Conservation (phyloP, 352 stramenopile genomes). For the Saprolegnia parasitica region DNA sequence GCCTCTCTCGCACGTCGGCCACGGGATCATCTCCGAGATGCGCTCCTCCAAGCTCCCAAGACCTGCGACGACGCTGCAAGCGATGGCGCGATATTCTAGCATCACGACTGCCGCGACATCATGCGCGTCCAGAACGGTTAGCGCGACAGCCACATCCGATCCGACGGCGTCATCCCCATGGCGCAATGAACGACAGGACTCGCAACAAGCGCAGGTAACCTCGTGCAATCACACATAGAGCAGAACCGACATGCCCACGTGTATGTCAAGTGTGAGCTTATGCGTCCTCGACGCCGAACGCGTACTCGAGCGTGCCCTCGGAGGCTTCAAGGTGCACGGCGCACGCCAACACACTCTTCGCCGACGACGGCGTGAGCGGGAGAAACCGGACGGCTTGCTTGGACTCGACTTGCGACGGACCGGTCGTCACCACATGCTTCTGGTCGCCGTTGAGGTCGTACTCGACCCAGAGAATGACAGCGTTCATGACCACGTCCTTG, state of each 20-base stretch:
- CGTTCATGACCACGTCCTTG: conserved; percentile 38
- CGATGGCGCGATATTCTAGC: too few species aligned
- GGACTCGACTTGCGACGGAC: conserved; percentile 49
- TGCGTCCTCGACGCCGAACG: background rate
- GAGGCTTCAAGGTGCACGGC: conserved; percentile 13
- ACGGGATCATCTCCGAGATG: too few species aligned
- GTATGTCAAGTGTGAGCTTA: background rate
- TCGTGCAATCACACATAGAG: too few species aligned
- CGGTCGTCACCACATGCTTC: conserved; percentile 47
- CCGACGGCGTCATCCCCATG: too few species aligned
- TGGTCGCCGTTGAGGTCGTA: conserved; percentile 47
- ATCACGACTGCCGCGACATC: too few species aligned
- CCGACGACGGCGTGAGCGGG: conserved; percentile 9
- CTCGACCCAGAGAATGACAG: conserved; percentile 70
- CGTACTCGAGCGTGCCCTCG: conserved; percentile 15
- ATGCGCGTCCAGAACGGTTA: too few species aligned
- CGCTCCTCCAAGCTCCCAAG: too few species aligned
- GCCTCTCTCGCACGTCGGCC: too few species aligned
- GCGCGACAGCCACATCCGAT: too few species aligned
- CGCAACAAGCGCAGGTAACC: too few species aligned
- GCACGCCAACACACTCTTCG: background rate
- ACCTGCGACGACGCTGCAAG: too few species aligned
- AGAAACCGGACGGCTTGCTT: conserved; percentile 80
- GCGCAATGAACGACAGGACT: too few species aligned
- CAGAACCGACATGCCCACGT: background rate